phyloP scores from a whole-genome alignment of 495 filamentous ascomycete genomes.

The Neurospora sp. region DNA sequence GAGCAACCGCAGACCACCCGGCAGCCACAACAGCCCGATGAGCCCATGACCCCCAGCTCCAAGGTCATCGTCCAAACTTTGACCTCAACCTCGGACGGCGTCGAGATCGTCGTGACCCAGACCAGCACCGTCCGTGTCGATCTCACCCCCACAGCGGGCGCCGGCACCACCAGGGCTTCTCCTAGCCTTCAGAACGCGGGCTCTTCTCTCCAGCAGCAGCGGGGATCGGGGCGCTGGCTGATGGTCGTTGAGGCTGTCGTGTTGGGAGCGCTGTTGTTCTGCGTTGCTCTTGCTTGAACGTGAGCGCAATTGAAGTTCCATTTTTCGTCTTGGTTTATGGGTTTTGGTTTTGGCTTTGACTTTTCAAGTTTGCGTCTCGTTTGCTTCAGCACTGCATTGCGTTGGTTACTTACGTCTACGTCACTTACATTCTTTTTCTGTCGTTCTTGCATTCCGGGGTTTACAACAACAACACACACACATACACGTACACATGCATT shows the following conservation, averaged over 20 bases:
- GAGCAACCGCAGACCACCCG: conserved; percentile 4
- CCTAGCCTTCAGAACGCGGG: conserved; percentile 30
- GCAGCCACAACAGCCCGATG: background rate
- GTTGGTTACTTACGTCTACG: background rate
- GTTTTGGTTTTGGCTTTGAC: background rate
- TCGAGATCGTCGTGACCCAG: conserved; percentile 17
- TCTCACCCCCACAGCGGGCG: conserved; percentile 2
- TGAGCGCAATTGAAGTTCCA: background rate
- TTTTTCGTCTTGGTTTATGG: background rate
- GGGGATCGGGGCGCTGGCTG: background rate
- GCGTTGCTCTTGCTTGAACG: background rate
- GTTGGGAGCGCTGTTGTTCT: conserved; percentile 15
- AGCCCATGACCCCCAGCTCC: conserved; percentile 7
- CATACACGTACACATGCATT: background rate
- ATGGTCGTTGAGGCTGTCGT: conserved; percentile 19
- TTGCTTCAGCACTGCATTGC: background rate
- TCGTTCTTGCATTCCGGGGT: background rate
- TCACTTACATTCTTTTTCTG: background rate
- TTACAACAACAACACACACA: background rate
- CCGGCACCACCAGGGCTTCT: conserved; percentile 7
- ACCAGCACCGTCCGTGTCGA: conserved; percentile 18
- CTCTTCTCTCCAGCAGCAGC: conserved; percentile 4
- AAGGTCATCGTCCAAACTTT: conserved; percentile 15
- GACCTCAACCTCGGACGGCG: conserved; percentile 30
- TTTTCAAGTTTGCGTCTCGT: background rate